These are phyloP conservation scores for Clitoria ternatea DNA, from an alignment of 306 rosid species.

Conservation along the genomic window DNA sequence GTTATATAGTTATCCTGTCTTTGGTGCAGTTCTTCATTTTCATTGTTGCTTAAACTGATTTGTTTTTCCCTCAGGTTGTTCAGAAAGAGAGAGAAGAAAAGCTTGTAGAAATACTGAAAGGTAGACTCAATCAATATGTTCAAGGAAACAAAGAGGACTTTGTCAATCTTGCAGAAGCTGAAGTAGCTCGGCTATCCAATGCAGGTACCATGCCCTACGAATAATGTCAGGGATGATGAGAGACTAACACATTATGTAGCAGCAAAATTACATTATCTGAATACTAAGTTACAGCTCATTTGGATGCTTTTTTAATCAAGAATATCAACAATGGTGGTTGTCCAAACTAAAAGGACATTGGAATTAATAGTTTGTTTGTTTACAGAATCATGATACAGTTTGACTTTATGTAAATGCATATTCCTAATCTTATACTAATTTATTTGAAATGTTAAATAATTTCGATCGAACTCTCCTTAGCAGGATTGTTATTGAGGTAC, in stretches of 20 bases:
- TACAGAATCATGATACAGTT: not conserved
- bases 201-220: conserved; percentile 59
- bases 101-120: conserved; percentile 69
- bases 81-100: conserved; percentile 95
- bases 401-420: not conserved
- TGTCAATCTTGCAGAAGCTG: conserved; percentile 65
- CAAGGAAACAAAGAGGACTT: conserved; percentile 82
- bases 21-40: conserved; percentile 9
- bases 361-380: conserved; percentile 4
- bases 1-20: conserved; percentile 2
- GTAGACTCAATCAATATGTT: conserved; percentile 72
- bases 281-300: conserved; percentile 14
- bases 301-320: not conserved
- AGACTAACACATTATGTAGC: not conserved
- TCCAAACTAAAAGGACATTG: not conserved
- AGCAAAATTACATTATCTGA: conserved; percentile 9
- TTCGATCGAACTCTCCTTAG: conserved; percentile 5
- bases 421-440: not conserved
- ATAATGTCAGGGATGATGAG: not conserved
- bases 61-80: conserved; percentile 57
- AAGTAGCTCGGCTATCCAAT: conserved; percentile 77
- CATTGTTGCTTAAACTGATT: conserved; percentile 25
- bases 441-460: conserved; percentile 22
- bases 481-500: conserved; percentile 1
- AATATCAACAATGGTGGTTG: not conserved